Evolutionary conservation across 108 stramenopile genomes (phyloP).

Genomic region (Skeletonema potamos): DNA sequence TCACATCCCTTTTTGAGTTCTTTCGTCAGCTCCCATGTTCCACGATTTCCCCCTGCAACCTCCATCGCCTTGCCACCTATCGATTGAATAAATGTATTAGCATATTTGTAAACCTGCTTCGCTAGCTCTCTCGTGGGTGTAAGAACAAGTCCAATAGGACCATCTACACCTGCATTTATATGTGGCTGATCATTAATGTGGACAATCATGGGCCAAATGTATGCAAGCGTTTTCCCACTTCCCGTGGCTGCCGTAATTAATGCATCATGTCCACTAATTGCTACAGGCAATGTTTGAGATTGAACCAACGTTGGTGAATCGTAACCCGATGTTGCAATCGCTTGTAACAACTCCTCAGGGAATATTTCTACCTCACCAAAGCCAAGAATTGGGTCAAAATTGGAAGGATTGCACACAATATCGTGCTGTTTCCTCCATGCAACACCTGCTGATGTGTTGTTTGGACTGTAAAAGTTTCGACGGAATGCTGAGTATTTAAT

Average conservation of each 20-base stretch:
- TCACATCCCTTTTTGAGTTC: slow-evolving; percentile 61
- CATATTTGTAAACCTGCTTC: slow-evolving; percentile 78
- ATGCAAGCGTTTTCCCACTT: slow-evolving; percentile 92
- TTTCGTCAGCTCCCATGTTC: slow-evolving; percentile 72
- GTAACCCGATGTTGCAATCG: slow-evolving; percentile 46
- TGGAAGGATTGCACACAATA: slow-evolving; percentile 41
- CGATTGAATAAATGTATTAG: slow-evolving; percentile 46
- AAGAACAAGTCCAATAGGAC: slow-evolving; percentile 69
- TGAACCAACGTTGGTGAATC: slow-evolving; percentile 93
- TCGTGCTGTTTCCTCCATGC: slow-evolving; percentile 60
- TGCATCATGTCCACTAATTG: slow-evolving; percentile 65
- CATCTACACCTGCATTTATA: slow-evolving; percentile 22
- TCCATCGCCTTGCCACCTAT: slow-evolving; percentile 54
- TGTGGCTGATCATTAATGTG: slow-evolving; percentile 67
- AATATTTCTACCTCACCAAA: slow-evolving; percentile 50
- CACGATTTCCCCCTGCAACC: slow-evolving; percentile 68
- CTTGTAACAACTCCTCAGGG: slow-evolving; percentile 41
- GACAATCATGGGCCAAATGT: slow-evolving; percentile 83
- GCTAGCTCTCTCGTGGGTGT: slow-evolving; percentile 98
- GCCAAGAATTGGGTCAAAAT: slow-evolving; percentile 63
- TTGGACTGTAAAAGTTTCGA: slow-evolving; percentile 24
- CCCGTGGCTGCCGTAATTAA: slow-evolving; percentile 85
- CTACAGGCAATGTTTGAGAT: slow-evolving; percentile 71
- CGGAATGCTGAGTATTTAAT: slow-evolving; percentile 34
- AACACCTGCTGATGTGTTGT: slow-evolving; percentile 5